These are phyloP conservation scores for Theileria equi DNA, from an alignment of 169 alveolate species.

Conservation along the genomic window DNA sequence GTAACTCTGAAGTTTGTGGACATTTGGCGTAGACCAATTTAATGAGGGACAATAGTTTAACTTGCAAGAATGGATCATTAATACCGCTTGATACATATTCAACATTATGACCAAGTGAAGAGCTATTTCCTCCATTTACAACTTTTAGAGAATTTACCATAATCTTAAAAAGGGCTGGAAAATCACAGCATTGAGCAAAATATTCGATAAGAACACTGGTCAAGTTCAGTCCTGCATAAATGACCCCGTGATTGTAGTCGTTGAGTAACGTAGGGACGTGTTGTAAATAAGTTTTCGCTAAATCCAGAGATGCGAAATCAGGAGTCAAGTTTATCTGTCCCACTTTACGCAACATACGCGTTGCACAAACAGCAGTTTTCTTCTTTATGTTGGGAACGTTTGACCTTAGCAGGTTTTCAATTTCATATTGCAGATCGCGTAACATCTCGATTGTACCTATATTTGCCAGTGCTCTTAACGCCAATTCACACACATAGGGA, in stretches of 20 bases:
- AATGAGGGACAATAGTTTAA: slow-evolving; percentile 62
- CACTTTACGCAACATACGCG: slow-evolving; percentile 65
- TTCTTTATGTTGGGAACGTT: slow-evolving; percentile 93
- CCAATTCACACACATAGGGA: slow-evolving; percentile 93
- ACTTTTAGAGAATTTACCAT: slow-evolving; percentile 18
- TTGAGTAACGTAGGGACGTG: slow-evolving; percentile 84
- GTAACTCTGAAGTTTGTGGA: not conserved
- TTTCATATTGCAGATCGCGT: slow-evolving; percentile 85
- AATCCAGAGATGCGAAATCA: slow-evolving; percentile 62
- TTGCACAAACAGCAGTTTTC: slow-evolving; percentile 92
- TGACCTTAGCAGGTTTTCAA: slow-evolving; percentile 87
- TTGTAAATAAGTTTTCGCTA: slow-evolving; percentile 83
- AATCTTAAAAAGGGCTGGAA: slow-evolving; percentile 32
- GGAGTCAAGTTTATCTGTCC: slow-evolving; percentile 46
- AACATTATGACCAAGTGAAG: slow-evolving; percentile 56
- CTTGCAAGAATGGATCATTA: slow-evolving; percentile 73
- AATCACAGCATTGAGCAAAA: slow-evolving; percentile 77
- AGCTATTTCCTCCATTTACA: not conserved
- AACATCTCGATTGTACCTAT: slow-evolving; percentile 97
- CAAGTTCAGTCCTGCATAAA: slow-evolving; percentile 88
- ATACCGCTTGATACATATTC: slow-evolving; percentile 63
- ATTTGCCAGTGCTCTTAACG: slow-evolving; percentile 97
- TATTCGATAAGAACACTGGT: slow-evolving; percentile 87
- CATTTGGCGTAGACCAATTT: slow-evolving; percentile 50
- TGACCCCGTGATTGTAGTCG: slow-evolving; percentile 96